These are phyloP conservation scores for Globisporangium okanoganense DNA, from an alignment of 352 stramenopile species.

Conservation along the genomic window DNA sequence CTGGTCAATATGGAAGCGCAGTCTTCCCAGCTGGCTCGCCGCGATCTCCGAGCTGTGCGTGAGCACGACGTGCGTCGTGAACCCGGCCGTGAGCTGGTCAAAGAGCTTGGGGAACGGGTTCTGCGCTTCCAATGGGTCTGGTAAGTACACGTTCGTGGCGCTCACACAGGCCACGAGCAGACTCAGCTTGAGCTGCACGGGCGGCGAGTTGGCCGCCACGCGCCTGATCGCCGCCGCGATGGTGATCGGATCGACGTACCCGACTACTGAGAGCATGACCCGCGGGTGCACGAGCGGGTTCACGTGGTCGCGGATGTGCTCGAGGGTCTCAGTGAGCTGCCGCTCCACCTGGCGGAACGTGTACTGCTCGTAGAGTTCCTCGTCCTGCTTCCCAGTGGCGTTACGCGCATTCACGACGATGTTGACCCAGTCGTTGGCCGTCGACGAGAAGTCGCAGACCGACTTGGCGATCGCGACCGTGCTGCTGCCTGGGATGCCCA, in stretches of 20 bases:
- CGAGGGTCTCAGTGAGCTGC: conserved; percentile 18
- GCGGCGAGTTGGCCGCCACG: conserved; percentile 4
- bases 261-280: conserved; percentile 47
- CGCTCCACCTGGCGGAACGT: conserved; percentile 20
- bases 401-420: conserved; percentile 38
- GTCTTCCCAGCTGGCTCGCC: conserved; percentile 28
- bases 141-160: conserved; percentile 51
- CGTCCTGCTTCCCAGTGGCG: neutral
- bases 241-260: conserved; percentile 56
- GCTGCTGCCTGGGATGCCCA: conserved; percentile 69
- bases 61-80: conserved; percentile 64
- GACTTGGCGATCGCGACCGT: conserved; percentile 26
- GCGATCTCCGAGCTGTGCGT: conserved; percentile 48
- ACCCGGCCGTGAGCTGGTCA: conserved; percentile 59
- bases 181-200: conserved; percentile 36
- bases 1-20: conserved; percentile 68
- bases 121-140: conserved; percentile 32
- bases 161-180: conserved; percentile 47
- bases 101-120: conserved; percentile 57
- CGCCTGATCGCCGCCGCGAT: conserved; percentile 40
- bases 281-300: conserved; percentile 31
- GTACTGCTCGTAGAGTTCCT: conserved; percentile 23
- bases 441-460: conserved; percentile 45
- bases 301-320: conserved; percentile 15
- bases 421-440: conserved; percentile 37